phyloP scores from a whole-genome alignment of 2,329 filamentous ascomycete genomes.

The Pseudopyrenochaeta lycopersici region DNA sequence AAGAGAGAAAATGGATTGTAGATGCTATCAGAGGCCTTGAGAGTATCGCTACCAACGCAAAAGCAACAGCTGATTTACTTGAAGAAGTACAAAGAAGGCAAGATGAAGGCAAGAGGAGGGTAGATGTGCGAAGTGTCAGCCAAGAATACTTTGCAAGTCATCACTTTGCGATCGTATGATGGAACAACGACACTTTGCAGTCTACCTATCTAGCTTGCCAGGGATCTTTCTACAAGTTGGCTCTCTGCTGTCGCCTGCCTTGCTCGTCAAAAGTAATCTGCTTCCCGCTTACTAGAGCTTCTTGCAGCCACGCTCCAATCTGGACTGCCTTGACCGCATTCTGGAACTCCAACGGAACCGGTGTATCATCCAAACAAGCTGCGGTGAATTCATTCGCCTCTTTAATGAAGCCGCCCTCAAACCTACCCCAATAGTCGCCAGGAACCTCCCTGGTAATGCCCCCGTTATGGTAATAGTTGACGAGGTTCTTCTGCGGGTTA shows the following conservation, averaged over 20 bases:
- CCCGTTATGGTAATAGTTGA: slow-evolving; percentile 41
- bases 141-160: slow-evolving; percentile 59
- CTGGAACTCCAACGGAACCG: slow-evolving; percentile 47
- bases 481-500: slow-evolving; percentile 42
- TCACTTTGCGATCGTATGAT: slow-evolving; percentile 63
- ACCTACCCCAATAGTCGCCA: slow-evolving; percentile 51
- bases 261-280: slow-evolving; percentile 59
- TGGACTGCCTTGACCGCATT: slow-evolving; percentile 47
- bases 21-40: slow-evolving; percentile 56
- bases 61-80: slow-evolving; percentile 50
- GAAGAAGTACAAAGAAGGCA: slow-evolving; percentile 51
- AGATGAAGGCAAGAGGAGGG: slow-evolving; percentile 46
- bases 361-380: slow-evolving; percentile 46
- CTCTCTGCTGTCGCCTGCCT: slow-evolving; percentile 25
- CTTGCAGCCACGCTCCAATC: slow-evolving; percentile 62
- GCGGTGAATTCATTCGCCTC: slow-evolving; percentile 53
- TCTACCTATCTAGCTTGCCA: too few species aligned
- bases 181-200: too few species aligned
- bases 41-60: slow-evolving; percentile 52
- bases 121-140: slow-evolving; percentile 51
- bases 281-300: slow-evolving; percentile 62
- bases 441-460: slow-evolving; percentile 51
- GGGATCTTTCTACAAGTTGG: slow-evolving; percentile 17
- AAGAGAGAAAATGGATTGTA: slow-evolving; percentile 62
- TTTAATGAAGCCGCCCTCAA: slow-evolving; percentile 51